phyloP scores from a whole-genome alignment of 164 flowering plant genomes.

The Tinospora cordifolia region DNA sequence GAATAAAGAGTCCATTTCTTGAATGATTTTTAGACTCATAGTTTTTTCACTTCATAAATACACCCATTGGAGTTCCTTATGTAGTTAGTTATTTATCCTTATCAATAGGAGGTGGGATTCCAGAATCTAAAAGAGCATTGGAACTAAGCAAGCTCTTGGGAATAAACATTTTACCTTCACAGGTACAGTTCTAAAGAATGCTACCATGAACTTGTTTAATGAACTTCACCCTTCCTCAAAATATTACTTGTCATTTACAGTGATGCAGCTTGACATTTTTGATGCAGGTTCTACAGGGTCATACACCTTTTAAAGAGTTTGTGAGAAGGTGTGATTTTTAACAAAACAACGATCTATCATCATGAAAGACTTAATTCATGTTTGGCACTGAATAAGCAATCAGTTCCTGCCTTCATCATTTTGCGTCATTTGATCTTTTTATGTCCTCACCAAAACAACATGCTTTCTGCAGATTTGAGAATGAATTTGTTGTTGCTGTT shows the following conservation, averaged over 20 bases:
- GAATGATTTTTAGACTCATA: too few relatives aligned
- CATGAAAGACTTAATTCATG: neutral
- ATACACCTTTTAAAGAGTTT: conserved; percentile 66
- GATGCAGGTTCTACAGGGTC: conserved; percentile 77
- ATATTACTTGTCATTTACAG: neutral
- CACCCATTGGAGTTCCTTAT: neutral
- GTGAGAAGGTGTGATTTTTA: conserved; percentile 38
- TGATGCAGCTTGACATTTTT: neutral
- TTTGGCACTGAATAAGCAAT: neutral
- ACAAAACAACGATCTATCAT: neutral
- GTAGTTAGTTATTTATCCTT: neutral
- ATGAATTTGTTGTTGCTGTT: conserved; percentile 60
- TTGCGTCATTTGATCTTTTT: neutral
- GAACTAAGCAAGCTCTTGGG: conserved; percentile 60
- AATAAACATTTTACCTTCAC: conserved; percentile 45
- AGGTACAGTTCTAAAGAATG: conserved; percentile 35
- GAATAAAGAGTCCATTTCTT: neutral
- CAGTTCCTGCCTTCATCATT: neutral
- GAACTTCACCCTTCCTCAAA: neutral
- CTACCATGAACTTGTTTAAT: neutral
- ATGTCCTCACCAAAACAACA: neutral
- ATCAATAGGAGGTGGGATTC: conserved; percentile 69
- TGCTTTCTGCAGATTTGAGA: conserved; percentile 42
- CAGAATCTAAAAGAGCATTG: conserved; percentile 61
- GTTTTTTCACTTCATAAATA: neutral